Conservation (phyloP, 495 filamentous ascomycete genomes). For the Xylaria bambusicola region DNA sequence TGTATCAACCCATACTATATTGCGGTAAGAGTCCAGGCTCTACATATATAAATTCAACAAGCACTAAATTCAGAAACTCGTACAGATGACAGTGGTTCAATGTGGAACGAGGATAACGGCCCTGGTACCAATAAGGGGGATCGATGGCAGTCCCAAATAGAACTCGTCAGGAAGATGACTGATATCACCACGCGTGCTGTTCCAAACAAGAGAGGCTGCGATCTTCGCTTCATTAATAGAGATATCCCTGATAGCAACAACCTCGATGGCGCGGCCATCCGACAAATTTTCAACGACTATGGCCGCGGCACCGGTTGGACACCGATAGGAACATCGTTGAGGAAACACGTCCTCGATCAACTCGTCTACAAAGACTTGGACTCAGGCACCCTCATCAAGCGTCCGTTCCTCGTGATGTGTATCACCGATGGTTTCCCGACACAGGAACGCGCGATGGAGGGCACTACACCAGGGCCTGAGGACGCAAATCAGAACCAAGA, state of each 20-base stretch:
- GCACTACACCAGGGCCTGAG: background rate
- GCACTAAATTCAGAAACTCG: background rate
- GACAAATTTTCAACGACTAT: background rate
- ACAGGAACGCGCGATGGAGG: slow-evolving; percentile 12
- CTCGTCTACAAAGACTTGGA: slow-evolving; percentile 2
- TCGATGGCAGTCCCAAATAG: slow-evolving; percentile 5
- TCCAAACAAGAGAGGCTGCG: slow-evolving; percentile 9
- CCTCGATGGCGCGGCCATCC: background rate
- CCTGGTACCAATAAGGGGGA: slow-evolving; percentile 10
- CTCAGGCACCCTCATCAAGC: background rate
- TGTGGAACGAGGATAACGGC: slow-evolving; percentile 15
- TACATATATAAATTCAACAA: background rate
- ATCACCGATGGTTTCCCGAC: slow-evolving; percentile 14
- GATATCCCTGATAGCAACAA: background rate
- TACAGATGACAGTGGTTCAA: slow-evolving; percentile 9
- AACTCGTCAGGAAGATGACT: slow-evolving; percentile 13
- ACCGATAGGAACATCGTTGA: slow-evolving; percentile 3
- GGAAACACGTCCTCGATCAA: slow-evolving; percentile 11
- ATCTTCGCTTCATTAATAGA: slow-evolving; percentile 14
- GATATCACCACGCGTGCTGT: slow-evolving; percentile 6
- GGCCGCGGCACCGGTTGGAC: slow-evolving; percentile 15
- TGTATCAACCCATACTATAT: slow-evolving; percentile 9
- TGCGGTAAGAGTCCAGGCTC: slow-evolving; percentile 8
- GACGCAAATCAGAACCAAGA: slow-evolving; percentile 12
- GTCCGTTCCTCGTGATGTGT: slow-evolving; percentile 8